These are phyloP conservation scores for Pythium folliculosum DNA, from an alignment of 352 stramenopile genomes.

Conservation along the genomic window DNA sequence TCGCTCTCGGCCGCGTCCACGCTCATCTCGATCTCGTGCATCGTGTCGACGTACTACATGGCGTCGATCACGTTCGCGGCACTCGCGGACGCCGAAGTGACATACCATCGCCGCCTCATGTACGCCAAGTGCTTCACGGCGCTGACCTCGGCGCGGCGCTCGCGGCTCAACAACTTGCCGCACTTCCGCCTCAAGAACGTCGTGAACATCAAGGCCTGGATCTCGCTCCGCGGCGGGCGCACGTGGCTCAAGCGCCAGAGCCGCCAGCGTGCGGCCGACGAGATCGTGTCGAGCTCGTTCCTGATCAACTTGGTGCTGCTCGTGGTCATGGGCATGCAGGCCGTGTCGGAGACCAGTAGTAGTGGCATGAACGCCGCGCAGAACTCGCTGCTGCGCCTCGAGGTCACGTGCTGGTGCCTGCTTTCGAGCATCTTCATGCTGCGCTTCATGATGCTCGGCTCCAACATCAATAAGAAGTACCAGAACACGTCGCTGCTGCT, in stretches of 20 bases:
- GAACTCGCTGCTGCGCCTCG: constrained; percentile 73
- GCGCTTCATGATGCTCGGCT: constrained; percentile 91
- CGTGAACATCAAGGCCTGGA: constrained; percentile 91
- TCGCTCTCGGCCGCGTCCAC: constrained; percentile 37
- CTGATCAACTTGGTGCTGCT: constrained; percentile 86
- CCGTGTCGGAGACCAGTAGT: constrained; percentile 52
- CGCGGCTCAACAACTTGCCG: constrained; percentile 79
- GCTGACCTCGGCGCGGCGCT: constrained; percentile 83
- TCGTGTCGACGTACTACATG: constrained; percentile 74
- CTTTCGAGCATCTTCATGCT: constrained; percentile 88
- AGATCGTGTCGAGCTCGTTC: constrained; percentile 89
- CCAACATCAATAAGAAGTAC: constrained; percentile 91
- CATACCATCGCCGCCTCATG: constrained; percentile 84
- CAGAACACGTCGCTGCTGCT: constrained; percentile 90
- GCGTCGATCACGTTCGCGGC: constrained; percentile 74
- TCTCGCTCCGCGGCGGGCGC: constrained; percentile 81
- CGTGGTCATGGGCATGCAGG: constrained; percentile 85
- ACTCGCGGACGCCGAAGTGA: constrained; percentile 81
- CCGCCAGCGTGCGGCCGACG: constrained; percentile 81
- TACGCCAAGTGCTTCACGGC: constrained; percentile 91
- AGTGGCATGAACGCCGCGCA: constrained; percentile 48
- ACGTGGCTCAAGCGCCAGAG: constrained; percentile 89
- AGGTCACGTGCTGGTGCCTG: constrained; percentile 88
- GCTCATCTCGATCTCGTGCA: constrained; percentile 69
- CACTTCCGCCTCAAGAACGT: constrained; percentile 92